Conservation (phyloP, 352 stramenopile genomes). For the Phytopythium helicoides region DNA sequence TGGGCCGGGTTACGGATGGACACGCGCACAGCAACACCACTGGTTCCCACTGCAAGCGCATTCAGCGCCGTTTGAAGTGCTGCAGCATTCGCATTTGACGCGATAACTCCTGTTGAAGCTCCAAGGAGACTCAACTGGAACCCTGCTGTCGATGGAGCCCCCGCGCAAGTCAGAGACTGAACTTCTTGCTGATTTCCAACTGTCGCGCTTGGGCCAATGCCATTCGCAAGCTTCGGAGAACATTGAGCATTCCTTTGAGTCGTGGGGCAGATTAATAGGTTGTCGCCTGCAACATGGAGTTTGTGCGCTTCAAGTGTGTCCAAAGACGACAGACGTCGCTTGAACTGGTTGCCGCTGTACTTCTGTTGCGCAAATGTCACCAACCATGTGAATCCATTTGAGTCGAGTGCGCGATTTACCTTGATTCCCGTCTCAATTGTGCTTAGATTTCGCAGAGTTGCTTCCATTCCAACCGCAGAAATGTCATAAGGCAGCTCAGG, state of each 20-base stretch:
- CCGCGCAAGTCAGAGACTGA: constrained; percentile 53
- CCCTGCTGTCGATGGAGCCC: constrained; percentile 12
- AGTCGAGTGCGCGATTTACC: constrained; percentile 52
- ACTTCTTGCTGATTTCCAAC: constrained; percentile 49
- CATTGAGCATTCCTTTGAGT: constrained; percentile 33
- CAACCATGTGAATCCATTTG: constrained; percentile 79
- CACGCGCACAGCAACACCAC: constrained; percentile 49
- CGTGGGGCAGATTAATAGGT: constrained; percentile 60
- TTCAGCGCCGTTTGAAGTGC: constrained; percentile 57
- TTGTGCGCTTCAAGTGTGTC: constrained; percentile 47
- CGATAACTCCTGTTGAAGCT: constrained; percentile 38
- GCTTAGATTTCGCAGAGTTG: constrained; percentile 38
- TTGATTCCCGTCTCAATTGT: constrained; percentile 50
- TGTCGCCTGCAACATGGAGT: constrained; percentile 40
- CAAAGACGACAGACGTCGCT: constrained; percentile 39
- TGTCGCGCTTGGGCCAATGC: constrained; percentile 40
- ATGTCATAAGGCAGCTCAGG: constrained; percentile 84
- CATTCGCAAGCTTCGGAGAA: constrained; percentile 36
- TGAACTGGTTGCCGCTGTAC: constrained; percentile 60
- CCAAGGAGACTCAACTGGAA: constrained; percentile 75
- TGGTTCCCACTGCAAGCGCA: constrained; percentile 16
- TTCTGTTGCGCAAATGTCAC: constrained; percentile 61
- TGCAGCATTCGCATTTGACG: constrained; percentile 27
- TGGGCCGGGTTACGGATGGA: constrained; percentile 36
- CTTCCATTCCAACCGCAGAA: constrained; percentile 79